A percentile compares a stretch with the other conserved stretches of the same genome.
Conservation (phyloP, 1,284 basidiomycete genomes). For the Taiwanofungus camphoratus region DNA sequence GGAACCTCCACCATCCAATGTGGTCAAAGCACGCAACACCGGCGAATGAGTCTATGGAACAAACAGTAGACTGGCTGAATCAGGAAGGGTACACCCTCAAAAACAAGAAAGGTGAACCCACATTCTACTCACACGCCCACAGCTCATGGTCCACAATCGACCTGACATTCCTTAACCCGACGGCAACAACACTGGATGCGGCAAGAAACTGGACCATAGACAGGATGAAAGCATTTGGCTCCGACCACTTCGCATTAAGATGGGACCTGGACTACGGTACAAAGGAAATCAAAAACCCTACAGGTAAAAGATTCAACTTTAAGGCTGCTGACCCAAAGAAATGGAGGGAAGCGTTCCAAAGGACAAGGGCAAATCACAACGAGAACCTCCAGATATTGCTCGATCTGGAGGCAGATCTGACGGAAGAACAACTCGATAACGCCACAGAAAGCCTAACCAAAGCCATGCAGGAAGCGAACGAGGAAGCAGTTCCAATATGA, state of each 20-base stretch:
- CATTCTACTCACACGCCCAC: background rate
- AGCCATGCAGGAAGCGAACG: background rate
- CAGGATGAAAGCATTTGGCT: background rate
- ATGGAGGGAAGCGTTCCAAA: slow-evolving; percentile 4
- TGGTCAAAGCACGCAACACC: background rate
- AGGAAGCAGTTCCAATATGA: background rate
- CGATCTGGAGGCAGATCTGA: background rate
- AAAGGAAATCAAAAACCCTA: slow-evolving; percentile 3
- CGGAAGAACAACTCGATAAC: background rate
- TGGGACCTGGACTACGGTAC: slow-evolving; percentile 5
- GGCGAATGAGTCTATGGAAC: background rate
- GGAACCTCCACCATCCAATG: slow-evolving; percentile 1
- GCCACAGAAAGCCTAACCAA: background rate
- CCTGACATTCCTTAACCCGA: slow-evolving; percentile 2
- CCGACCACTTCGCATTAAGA: slow-evolving; percentile 6
- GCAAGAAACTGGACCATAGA: slow-evolving; percentile 2
- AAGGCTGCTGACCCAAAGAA: slow-evolving; percentile 4
- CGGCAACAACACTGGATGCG: background rate
- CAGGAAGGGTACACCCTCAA: background rate
- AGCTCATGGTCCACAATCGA: background rate
- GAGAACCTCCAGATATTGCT: background rate
- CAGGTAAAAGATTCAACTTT: slow-evolving; percentile 6
- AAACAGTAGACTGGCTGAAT: background rate
- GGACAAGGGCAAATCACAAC: background rate
- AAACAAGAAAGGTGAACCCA: background rate